Conservation (phyloP, 352 stramenopile species). For the Phytophthora tentaculata region DNA sequence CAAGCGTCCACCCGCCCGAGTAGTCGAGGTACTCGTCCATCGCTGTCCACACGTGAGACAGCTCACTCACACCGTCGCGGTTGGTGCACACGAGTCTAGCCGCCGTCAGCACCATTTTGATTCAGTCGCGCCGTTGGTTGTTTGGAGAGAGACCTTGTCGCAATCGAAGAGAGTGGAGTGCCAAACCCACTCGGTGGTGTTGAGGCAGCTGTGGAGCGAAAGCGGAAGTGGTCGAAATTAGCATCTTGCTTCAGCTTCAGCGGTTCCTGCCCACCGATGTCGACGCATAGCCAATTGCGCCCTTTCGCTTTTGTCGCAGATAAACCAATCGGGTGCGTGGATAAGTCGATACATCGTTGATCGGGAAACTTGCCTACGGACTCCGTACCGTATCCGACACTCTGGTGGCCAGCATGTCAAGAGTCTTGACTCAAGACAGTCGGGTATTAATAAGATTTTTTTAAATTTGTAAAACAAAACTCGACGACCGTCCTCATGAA, state of each 20-base stretch:
- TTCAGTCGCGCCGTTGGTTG: constrained; percentile 18
- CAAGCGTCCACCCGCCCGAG: constrained; percentile 64
- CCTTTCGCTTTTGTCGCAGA: constrained; percentile 7
- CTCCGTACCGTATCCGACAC: constrained; percentile 12
- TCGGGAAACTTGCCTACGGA: constrained; percentile 1
- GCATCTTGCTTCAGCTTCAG: constrained; percentile 2
- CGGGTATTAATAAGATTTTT: constrained; percentile 12
- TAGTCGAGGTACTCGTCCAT: constrained; percentile 62
- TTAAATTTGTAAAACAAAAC: constrained; percentile 12
- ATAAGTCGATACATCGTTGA: constrained; percentile 8
- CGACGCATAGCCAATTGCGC: constrained; percentile 8
- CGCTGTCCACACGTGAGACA: constrained; percentile 60
- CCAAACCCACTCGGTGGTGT: constrained; percentile 17
- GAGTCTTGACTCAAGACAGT: no score
- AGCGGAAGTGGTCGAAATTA: constrained; percentile 26
- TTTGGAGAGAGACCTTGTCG: neutral
- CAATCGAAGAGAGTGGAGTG: constrained; percentile 8
- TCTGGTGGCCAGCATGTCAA: constrained; percentile 15
- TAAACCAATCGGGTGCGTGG: constrained; percentile 2
- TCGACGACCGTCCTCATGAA: constrained; percentile 1
- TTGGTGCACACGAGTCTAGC: constrained; percentile 53
- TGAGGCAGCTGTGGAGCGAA: constrained; percentile 24
- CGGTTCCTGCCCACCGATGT: constrained; percentile 1
- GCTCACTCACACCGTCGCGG: constrained; percentile 52
- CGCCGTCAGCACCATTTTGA: constrained; percentile 61